Evolutionary conservation across 305 asterid species (phyloP), one percentile per base, ranked within the genome.

Genomic region (Euphrasia arctica): DNA sequence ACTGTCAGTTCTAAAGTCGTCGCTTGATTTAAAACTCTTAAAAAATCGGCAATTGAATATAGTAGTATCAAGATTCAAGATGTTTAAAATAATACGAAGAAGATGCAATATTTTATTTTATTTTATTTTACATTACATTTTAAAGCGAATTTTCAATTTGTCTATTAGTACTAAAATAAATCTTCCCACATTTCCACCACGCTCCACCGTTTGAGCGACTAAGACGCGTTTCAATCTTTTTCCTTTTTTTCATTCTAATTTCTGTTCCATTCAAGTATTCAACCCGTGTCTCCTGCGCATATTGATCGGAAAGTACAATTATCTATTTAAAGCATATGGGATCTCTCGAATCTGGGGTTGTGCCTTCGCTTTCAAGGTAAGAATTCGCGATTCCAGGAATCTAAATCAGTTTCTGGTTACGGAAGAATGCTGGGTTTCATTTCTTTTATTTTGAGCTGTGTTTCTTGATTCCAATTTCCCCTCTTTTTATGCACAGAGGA

Each of bases 291-390:
- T 34, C 41, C 41, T 4, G 41, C n/a, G n/a, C 41, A 34, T 5
- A 34, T 34, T 34, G 9, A 34, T 0, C 41, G 66, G 64, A 51
- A 67, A 54, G 48, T 65, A 6, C 2, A 4, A 4, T 29, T 64
- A 47, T 27, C 67, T 31, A 67, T 61, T n/a, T 66, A 14, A 27
- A 58, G 58, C 65, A 69, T 65, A 72, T 56, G 58, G 14, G 70
- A 66, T 56, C 58, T 60, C 69, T 58, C 15, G 71, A 27, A 51
- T 57, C 57, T 56, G 69, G 63, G 60, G 62, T 7, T 42, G 9
- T n/a, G n/a, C 70, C 3, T 15, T 45, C 65, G 22, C 29, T 36
- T 50, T 9, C 52, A 15, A 76, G 79, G 79, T 76, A 62, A 71
- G 58, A 52, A 4, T 22, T 43, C 51, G 58, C 34, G 52, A 10